Base-by-base conservation (phyloP, 352 stramenopile species). In the Vaucheria bursata region DNA sequence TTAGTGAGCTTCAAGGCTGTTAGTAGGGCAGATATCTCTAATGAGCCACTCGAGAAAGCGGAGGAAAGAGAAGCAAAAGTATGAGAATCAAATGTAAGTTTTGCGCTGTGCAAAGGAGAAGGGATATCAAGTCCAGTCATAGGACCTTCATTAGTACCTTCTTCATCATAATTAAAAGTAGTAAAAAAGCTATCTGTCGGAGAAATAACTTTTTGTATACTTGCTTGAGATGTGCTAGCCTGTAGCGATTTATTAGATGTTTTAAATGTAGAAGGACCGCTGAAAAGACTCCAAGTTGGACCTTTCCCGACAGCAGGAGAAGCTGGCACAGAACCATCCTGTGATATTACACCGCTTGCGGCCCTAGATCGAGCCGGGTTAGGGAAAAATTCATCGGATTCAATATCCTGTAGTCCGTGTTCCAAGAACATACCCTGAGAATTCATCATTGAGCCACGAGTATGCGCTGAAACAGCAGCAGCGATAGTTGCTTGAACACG, bases 401-500 rank as follows among this genome's bases (percentile, higher is more conserved):
- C 45, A 25, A 25, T 25, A 25, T 59, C 45, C 12, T 12, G 25
- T 12, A 59, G 45, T 12, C 12, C 45, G 45, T 59, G 45, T 12
- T 59, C 45, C 45, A 59, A 25, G 45, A 12, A 18, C 12, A 25
- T 12, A 25, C 25, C 45, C 12, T 25, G 12, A 25, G 45, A 12
- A 25, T 59, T 25, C 12, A 59, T 59, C 12, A 59, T 25, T 12
- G 45, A 59, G 12, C 25, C 25, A 25, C 45, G 45, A 25, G 12
- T 59, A 25, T 59, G 45, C 45, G 12, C 45, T 25, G 25, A 12
- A 59, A 25, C 29, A n/a, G 76, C 76, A 3, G 73, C 12, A 45
- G 74, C 36, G 40, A 81, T 81, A 6, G 52, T 81, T 35, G 76
- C 70, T 64, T 79, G 76, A 2, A 81, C 76, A 25, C 39, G 77